A percentile compares a stretch with the other conserved stretches of the same genome.
Evolutionary conservation across 139 green algal genomes (phyloP).

Genomic region (Coccomyxa sp.): DNA sequence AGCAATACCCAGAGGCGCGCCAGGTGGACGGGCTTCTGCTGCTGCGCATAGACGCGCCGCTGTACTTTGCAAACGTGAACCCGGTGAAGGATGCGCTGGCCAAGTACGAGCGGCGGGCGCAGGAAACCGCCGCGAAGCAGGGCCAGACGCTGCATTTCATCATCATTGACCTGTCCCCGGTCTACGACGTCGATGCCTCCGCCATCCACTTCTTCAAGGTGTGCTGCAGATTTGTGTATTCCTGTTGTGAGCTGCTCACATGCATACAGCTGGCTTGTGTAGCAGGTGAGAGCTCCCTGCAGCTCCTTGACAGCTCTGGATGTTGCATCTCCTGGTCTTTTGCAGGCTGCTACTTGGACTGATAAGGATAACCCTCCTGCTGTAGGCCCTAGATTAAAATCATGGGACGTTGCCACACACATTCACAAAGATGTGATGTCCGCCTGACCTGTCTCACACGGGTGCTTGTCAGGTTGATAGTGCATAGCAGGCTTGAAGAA

Average conservation of each 20-base stretch:
- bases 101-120: constrained; percentile 29
- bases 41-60: constrained; percentile 62
- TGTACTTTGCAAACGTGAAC: constrained; percentile 78
- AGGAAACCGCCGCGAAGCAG: background rate
- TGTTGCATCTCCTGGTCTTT: no score
- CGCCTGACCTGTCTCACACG: no score
- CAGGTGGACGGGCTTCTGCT: constrained; percentile 51
- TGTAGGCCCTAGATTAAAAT: no score
- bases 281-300: background rate
- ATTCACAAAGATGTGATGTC: background rate
- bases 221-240: background rate
- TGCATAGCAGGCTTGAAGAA: background rate
- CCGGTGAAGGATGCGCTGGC: constrained; percentile 56
- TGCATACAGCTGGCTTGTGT: background rate
- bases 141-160: constrained; percentile 48
- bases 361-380: no score
- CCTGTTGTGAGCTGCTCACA: background rate
- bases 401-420: no score
- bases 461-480: no score
- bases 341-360: no score
- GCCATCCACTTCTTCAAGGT: constrained; percentile 50
- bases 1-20: constrained; percentile 72
- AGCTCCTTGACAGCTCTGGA: no score
- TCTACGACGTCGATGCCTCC: constrained; percentile 71
- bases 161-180: constrained; percentile 77